Percentiles rank a stretch among this genome's conserved stretches.
These are phyloP conservation scores for Yarrowia hollandica DNA, from an alignment of 805 yeast genomes.

Conservation along the genomic window DNA sequence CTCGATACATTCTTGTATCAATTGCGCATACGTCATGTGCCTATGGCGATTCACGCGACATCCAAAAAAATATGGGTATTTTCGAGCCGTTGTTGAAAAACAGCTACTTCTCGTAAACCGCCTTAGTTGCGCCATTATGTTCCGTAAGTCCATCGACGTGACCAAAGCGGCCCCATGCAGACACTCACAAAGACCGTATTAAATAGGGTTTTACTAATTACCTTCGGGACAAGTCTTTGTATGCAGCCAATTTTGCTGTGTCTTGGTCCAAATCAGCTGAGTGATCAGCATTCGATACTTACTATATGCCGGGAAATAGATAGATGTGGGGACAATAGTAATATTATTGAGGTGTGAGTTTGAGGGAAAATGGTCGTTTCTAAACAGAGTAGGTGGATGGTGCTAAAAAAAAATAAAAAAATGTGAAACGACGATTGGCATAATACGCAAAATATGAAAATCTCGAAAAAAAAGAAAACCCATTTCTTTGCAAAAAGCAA, in stretches of 20 bases:
- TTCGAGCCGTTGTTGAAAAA: too few species aligned
- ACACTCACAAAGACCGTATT: background rate
- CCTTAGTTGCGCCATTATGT: slow-evolving; percentile 5
- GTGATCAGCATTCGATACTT: slow-evolving; percentile 10
- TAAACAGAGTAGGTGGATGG: too few species aligned
- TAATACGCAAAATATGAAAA: background rate
- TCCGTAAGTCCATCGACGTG: background rate
- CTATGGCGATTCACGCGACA: too few species aligned
- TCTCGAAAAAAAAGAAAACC: background rate
- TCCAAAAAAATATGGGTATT: too few species aligned
- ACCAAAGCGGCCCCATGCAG: slow-evolving; percentile 14
- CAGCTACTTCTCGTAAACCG: too few species aligned
- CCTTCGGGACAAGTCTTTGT: background rate
- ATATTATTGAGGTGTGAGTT: background rate
- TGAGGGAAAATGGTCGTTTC: too few species aligned
- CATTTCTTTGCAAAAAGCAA: background rate
- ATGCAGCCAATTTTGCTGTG: slow-evolving; percentile 10
- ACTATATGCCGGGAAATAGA: background rate
- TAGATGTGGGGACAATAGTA: background rate
- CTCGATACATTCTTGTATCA: background rate
- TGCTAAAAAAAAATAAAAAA: background rate
- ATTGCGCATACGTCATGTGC: too few species aligned
- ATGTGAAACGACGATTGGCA: slow-evolving; percentile 6
- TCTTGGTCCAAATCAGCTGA: slow-evolving; percentile 21
- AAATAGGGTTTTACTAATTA: background rate